phyloP scores from a whole-genome alignment of 805 yeast species.

The Starmerella ratchasimensis region DNA sequence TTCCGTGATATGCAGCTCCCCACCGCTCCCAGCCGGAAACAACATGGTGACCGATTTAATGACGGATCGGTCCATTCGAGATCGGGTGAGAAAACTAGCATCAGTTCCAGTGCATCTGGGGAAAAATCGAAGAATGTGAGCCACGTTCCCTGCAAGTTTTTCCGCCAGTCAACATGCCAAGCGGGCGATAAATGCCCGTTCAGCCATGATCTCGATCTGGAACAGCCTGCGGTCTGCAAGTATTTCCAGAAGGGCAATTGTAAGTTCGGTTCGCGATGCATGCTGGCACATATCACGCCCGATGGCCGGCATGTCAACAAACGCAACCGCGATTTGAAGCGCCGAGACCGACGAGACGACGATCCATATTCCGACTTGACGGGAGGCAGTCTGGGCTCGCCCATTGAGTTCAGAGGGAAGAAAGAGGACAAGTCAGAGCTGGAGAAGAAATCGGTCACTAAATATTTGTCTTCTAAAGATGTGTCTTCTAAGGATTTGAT shows the following conservation, averaged over 20 bases:
- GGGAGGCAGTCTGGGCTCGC: too few species aligned
- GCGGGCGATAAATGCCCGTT: conserved; percentile 90
- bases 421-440: too few species aligned
- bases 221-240: conserved; percentile 56
- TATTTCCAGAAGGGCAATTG: conserved; percentile 94
- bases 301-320: conserved; percentile 70
- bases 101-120: background rate
- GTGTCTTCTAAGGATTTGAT: too few species aligned
- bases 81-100: background rate
- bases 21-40: background rate
- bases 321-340: conserved; percentile 11
- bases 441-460: too few species aligned
- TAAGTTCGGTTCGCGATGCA: conserved; percentile 88
- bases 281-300: conserved; percentile 78
- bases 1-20: background rate
- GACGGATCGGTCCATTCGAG: background rate
- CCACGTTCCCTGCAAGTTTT: conserved; percentile 95
- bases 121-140: conserved; percentile 42
- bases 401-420: too few species aligned
- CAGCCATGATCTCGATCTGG: conserved; percentile 45
- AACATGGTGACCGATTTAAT: background rate
- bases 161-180: conserved; percentile 82
- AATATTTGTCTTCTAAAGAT: too few species aligned
- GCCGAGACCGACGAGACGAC: conserved; percentile 5
- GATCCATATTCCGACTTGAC: too few species aligned